Evolutionary conservation across 2,329 filamentous ascomycete genomes (phyloP).

Genomic region (Biscogniauxia sp.): DNA sequence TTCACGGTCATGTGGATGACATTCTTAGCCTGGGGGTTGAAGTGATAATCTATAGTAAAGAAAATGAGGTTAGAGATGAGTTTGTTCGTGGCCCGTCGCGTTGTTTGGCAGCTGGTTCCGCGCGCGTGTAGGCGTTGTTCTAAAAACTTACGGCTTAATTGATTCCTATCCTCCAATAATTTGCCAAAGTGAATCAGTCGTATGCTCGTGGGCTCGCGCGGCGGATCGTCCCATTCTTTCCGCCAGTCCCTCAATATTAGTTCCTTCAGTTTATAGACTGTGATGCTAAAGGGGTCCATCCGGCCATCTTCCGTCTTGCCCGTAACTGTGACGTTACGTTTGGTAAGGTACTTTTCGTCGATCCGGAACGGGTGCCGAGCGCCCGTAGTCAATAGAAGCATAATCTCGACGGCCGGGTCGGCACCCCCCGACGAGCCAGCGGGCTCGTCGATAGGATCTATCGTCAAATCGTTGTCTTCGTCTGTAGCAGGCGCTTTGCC

Average conservation of each 20-base stretch:
- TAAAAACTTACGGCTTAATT: conserved; percentile 68
- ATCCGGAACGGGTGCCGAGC: conserved; percentile 87
- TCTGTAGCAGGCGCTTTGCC: conserved; percentile 27
- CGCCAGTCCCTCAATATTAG: conserved; percentile 92
- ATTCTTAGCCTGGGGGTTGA: conserved; percentile 61
- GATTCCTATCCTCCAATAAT: conserved; percentile 83
- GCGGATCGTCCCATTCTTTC: conserved; percentile 84
- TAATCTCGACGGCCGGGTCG: conserved; percentile 64
- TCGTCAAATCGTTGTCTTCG: conserved; percentile 31
- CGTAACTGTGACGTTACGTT: conserved; percentile 75
- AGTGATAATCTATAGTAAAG: conserved; percentile 57
- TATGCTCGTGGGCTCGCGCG: conserved; percentile 84
- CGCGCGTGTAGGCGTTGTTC: not conserved
- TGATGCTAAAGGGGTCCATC: conserved; percentile 83
- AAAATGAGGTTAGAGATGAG: conserved; percentile 3
- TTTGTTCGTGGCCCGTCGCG: not conserved
- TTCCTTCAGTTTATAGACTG: conserved; percentile 91
- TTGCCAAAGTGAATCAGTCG: conserved; percentile 90
- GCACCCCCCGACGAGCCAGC: conserved; percentile 30
- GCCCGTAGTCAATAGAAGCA: conserved; percentile 74
- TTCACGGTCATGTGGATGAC: conserved; percentile 78
- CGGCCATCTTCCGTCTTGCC: conserved; percentile 57
- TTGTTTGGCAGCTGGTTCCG: not conserved
- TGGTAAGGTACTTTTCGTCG: conserved; percentile 79
- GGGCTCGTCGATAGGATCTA: conserved; percentile 33